Conservation (phyloP, 495 filamentous ascomycete species). For the Aspergillus conjunctus region DNA sequence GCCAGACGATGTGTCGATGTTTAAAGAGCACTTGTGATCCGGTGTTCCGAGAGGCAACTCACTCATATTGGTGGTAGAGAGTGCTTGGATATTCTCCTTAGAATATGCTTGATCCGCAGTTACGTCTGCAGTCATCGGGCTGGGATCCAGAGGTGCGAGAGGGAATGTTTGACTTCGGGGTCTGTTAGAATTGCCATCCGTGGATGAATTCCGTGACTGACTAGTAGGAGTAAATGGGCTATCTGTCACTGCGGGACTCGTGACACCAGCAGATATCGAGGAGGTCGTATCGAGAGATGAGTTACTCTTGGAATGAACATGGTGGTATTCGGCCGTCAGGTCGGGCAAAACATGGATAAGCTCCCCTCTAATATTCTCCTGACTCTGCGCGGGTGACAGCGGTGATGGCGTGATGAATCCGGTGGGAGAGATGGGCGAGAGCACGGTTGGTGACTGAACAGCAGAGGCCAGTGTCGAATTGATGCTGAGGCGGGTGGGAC, state of each 20-base stretch:
- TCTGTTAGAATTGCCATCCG: constrained; percentile 59
- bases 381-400: constrained; percentile 66
- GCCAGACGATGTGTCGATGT: constrained; percentile 30
- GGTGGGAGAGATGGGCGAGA: constrained; percentile 73
- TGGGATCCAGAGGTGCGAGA: constrained; percentile 65
- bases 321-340: constrained; percentile 53
- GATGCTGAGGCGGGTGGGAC: constrained; percentile 45
- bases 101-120: constrained; percentile 62
- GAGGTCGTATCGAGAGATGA: constrained; percentile 60
- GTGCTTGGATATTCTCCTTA: constrained; percentile 58
- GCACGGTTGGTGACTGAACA: constrained; percentile 65
- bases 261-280: constrained; percentile 71
- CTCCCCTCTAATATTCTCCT: constrained; percentile 63
- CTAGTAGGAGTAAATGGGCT: constrained; percentile 70
- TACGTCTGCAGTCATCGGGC: constrained; percentile 66
- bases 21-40: constrained; percentile 21
- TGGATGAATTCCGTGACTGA: constrained; percentile 61
- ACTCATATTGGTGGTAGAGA: constrained; percentile 60
- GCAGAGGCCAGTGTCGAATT: constrained; percentile 56
- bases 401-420: constrained; percentile 65
- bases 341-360: constrained; percentile 54
- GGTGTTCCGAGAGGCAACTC: constrained; percentile 66
- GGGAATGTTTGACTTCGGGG: constrained; percentile 94
- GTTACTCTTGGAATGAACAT: constrained; percentile 58
- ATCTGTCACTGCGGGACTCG: constrained; percentile 79